Evolutionary conservation across 2,329 filamentous ascomycete genomes (phyloP), one percentile per base, ranked within the genome.

Genomic region (Neonectria punicea): DNA sequence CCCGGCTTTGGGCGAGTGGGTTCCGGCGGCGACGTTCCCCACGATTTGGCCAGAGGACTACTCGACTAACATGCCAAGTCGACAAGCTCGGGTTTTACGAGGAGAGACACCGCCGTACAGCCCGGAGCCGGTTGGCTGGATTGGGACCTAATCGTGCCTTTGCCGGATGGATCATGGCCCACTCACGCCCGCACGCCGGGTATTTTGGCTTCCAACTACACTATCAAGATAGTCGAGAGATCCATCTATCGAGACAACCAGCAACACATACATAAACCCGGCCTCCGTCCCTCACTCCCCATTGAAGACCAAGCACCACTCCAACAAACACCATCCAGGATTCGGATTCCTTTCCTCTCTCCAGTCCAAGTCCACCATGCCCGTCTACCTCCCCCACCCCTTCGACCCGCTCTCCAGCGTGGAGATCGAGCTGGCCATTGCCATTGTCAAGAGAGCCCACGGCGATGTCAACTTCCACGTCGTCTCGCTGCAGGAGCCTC

Each of bases 391-490:
- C 39, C 69, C 65, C 44, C 74, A 75, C 20, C 74, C 74, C 14
- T 75, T 75, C 61, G 74, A 75, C 50, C 74, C 74, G 41, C 73
- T 75, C 62, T 47, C 69, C 10, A 77, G 86, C 10, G 80, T 83
- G 2, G 94, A 97, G 79, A 97, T 97, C 71, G 89, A 92, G 72
- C 81, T 86, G 20, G 89, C 89, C 7, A 90, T 94, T 55, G 81
- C 86, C 1, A 82, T 93, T 34, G 85, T 97, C 69, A 89, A 89
- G 66, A 88, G 90, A 72, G 85, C 91, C 64, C 85, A 97, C 77
- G 84, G 88, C 62, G 84, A 90, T 53, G 85, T 97, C 64, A 89
- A 90, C 79, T 97, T 94, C 87, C 96, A 97, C 82, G 92, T 94
- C 2, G 90, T 97, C 61, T 92, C 93, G 2, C 83, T 97, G 30